Evolutionary conservation across 2,329 filamentous ascomycete genomes (phyloP).

Genomic region (Arthrobotrys pseudoclavata): DNA sequence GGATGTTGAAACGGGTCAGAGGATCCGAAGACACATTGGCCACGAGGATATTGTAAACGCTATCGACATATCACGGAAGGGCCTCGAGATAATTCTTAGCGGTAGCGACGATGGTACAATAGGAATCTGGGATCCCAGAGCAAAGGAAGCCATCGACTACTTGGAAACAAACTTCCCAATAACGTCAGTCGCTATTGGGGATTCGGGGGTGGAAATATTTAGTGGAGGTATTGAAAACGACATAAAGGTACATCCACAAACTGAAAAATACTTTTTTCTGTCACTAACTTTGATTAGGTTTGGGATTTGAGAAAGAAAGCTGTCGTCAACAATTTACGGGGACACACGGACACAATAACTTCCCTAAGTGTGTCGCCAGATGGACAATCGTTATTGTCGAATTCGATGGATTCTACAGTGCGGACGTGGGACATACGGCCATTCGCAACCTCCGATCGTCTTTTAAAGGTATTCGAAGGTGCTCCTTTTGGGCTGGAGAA

Average conservation of each 20-base stretch:
- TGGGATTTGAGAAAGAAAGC: slow-evolving; percentile 96
- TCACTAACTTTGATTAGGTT: slow-evolving; percentile 65
- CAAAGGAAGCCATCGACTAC: slow-evolving; percentile 88
- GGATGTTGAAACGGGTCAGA: slow-evolving; percentile 91
- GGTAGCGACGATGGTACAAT: slow-evolving; percentile 94
- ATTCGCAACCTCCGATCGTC: slow-evolving; percentile 87
- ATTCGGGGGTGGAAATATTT: slow-evolving; percentile 95
- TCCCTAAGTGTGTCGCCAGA: slow-evolving; percentile 93
- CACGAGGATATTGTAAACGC: slow-evolving; percentile 97
- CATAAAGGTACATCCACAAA: slow-evolving; percentile 74
- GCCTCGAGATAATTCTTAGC: slow-evolving; percentile 89
- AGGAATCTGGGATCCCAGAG: slow-evolving; percentile 94
- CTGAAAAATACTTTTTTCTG: neutral
- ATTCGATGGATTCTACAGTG: slow-evolving; percentile 93
- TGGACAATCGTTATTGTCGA: slow-evolving; percentile 88
- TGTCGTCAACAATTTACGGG: slow-evolving; percentile 86
- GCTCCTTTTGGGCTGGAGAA: slow-evolving; percentile 88
- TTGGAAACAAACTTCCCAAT: slow-evolving; percentile 93
- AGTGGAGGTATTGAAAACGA: slow-evolving; percentile 96
- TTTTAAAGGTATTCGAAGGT: slow-evolving; percentile 75
- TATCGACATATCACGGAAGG: slow-evolving; percentile 87
- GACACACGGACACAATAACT: slow-evolving; percentile 92
- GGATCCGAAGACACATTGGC: slow-evolving; percentile 90
- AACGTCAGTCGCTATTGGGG: slow-evolving; percentile 89
- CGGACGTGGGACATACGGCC: slow-evolving; percentile 96